Evolutionary conservation across 371 early-diverging fungal species (phyloP), one percentile per base, ranked within the genome.

Genomic region (Umbelopsis sp.): DNA sequence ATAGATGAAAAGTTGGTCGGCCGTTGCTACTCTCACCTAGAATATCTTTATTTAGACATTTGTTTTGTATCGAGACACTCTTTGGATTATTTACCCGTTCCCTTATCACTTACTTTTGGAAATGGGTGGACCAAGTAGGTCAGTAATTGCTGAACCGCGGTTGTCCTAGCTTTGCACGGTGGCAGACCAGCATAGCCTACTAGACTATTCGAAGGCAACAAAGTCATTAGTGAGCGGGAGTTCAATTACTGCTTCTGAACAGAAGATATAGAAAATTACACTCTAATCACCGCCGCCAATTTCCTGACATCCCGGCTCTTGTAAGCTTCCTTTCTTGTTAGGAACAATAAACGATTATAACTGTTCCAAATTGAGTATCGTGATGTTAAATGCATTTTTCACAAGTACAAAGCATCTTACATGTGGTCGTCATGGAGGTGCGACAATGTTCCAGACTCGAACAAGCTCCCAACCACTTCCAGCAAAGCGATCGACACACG

Each of bases 401-500:
- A 29, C 9, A 32, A 22, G 29, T 12, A 32, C 52, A 63, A 25
- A n/a, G 50, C 37, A 41, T 65, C 72, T 76, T 77, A 79, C 84
- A 76, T 50, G 29, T 66, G 24, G 37, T 83, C 78, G 44, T 81
- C 74, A 10, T 70, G 67, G 25, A 85, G 69, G 63, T 77, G 74
- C 32, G 75, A 52, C 50, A 89, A 63, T 7, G 79, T 80, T 22
- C 85, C 88, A 50, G 79, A 80, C 64, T 89, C 86, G 48, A 91
- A 81, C 18, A 93, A 72, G 48, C 92, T 71, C 44, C 93, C 93
- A 41, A 88, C 50, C 0, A 88, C 87, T 57, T 91, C 92, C 38
- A 94, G 66, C 24, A 91, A 64, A 0, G 93, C 91, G 4, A 87
- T 74, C 3, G 87, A 81, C 3, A 94, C 83, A 5, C 93, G 84